phyloP scores from a whole-genome alignment of 495 filamentous ascomycete genomes.

The Penicillium arizonense region DNA sequence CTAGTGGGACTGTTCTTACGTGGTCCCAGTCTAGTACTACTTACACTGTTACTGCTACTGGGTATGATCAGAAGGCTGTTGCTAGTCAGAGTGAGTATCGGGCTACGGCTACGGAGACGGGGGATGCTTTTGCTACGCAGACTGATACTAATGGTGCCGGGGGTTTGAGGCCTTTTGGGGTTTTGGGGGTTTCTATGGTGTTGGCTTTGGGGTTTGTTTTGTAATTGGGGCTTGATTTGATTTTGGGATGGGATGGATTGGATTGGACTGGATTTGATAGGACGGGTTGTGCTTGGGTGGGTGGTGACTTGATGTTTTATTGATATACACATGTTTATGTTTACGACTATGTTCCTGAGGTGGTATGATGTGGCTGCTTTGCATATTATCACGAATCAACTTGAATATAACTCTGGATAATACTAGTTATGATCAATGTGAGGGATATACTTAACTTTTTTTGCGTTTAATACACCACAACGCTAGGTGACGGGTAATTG shows the following conservation, averaged over 20 bases:
- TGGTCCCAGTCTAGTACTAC: slow-evolving; percentile 26
- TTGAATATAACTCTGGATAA: background rate
- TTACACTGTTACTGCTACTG: slow-evolving; percentile 25
- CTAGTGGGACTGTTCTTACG: slow-evolving; percentile 23
- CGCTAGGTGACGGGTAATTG: too few species aligned
- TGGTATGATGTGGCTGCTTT: too few species aligned
- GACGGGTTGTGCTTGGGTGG: background rate
- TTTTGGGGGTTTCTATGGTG: slow-evolving; percentile 8
- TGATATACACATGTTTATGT: too few species aligned
- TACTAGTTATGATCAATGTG: background rate
- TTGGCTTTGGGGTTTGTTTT: slow-evolving; percentile 4
- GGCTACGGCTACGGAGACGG: slow-evolving; percentile 21
- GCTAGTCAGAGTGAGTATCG: slow-evolving; percentile 18
- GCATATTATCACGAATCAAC: too few species aligned
- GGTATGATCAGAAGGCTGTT: slow-evolving; percentile 23
- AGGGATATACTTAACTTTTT: background rate
- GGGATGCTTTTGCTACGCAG: slow-evolving; percentile 9
- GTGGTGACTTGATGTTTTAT: background rate
- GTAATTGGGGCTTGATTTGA: background rate
- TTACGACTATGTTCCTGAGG: too few species aligned
- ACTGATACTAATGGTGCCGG: slow-evolving; percentile 14
- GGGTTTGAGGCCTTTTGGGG: background rate
- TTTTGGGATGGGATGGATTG: too few species aligned
- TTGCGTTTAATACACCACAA: background rate
- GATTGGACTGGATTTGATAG: background rate